These are phyloP conservation scores for Calonectria ilicicola DNA, from an alignment of 2,329 filamentous ascomycete species.

Conservation along the genomic window DNA sequence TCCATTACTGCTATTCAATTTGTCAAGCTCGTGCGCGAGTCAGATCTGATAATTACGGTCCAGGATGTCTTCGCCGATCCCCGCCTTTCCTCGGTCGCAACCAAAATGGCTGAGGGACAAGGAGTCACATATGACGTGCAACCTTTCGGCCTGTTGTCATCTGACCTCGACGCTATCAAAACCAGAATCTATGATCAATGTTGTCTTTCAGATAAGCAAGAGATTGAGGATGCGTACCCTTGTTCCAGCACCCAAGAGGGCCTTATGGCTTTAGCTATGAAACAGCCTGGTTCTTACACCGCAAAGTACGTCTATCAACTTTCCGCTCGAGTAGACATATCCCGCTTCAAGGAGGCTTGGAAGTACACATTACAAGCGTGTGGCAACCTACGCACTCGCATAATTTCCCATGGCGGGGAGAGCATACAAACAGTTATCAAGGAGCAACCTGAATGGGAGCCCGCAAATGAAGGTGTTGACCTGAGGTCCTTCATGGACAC, in stretches of 20 bases:
- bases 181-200: not conserved
- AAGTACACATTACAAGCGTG: not conserved
- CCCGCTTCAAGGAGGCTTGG: not conserved
- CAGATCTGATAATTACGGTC: conserved; percentile 55
- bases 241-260: not conserved
- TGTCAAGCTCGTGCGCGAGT: conserved; percentile 54
- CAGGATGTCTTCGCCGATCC: conserved; percentile 54
- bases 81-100: not conserved
- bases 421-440: not conserved
- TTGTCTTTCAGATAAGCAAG: not conserved
- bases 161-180: not conserved
- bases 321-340: not conserved
- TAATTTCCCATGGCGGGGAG: not conserved
- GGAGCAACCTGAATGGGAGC: not conserved
- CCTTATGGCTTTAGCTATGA: not conserved
- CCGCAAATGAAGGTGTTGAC: too few relatives aligned
- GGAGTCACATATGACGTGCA: not conserved
- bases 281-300: not conserved
- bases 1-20: conserved; percentile 63
- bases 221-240: not conserved
- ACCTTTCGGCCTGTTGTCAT: not conserved
- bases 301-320: not conserved
- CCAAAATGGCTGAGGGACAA: conserved; percentile 31
- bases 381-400: not conserved
- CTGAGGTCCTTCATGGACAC: not conserved